Base-by-base conservation (phyloP, 768 basidiomycete species). In the Naganishia vaughanmartiniae region DNA sequence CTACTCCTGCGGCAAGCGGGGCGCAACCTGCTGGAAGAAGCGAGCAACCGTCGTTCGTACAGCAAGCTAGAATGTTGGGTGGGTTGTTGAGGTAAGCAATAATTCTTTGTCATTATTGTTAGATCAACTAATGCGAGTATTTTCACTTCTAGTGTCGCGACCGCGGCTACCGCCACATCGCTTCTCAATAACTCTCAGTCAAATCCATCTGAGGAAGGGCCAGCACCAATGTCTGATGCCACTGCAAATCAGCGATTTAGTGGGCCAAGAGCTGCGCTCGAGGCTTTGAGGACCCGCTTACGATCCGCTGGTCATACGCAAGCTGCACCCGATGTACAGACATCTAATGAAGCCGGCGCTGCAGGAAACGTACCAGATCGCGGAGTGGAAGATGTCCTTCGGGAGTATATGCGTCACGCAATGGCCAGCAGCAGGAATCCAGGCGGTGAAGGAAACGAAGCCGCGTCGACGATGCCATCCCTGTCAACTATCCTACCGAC, bases 21-120 rank as follows among this genome's bases (percentile, higher is more conserved):
- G 36, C 30, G 30, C n/a, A n/a, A 45, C 1, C 31, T n/a, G 48
- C 5, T 30, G 34, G 2, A 42, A 54, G 65, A 28, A 5, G 19
- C 14, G 51, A 66, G 65, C 51, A 55, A 10, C 57, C 42, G 28
- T 46, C 68, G 12, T 71, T 71, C 21, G 45, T 28, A 15, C 54
- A 71, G 31, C 70, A 71, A 39, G 70, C 70, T 33, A 56, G 70
- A 30, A 71, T 71, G 70, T 26, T 71, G 45, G 70, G 63, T 45
- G 65, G 70, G 7, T 55, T 71, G 19, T 24, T 71, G 46, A 70
- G 60, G 69, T 70, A 24, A 39, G 69, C 42, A 28, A 12, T 21
- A 34, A 36, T 30, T 6, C n/a, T 17, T 21, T n/a, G 15, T 54
- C 10, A n/a, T 24, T 31, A 2, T 17, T 9, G 19, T 4, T 45